Percentiles rank a stretch among this genome's conserved stretches.
phyloP scores from a whole-genome alignment of 176 grass and related monocot genomes.

The Eremochloa ophiuroides region DNA sequence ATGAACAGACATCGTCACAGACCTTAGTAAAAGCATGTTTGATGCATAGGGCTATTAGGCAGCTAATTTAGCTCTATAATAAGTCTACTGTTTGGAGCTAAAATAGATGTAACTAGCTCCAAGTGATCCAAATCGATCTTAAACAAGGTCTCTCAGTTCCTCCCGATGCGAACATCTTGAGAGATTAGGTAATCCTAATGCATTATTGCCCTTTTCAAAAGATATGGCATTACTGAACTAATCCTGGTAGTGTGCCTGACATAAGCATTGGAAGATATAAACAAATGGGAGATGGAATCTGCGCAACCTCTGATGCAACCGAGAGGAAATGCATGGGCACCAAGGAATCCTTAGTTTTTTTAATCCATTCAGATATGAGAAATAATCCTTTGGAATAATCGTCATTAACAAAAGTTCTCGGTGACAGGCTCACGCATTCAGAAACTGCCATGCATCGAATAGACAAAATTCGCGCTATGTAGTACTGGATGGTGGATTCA shows the following conservation, averaged over 20 bases:
- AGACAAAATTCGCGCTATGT: not conserved
- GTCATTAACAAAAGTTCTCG: not conserved
- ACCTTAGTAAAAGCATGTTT: too few relatives aligned
- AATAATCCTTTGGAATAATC: not conserved
- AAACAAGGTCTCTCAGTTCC: not conserved
- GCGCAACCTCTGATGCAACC: constrained; percentile 27
- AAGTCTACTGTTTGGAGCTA: too few relatives aligned
- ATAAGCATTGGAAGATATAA: constrained; percentile 16
- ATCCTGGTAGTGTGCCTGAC: constrained; percentile 10
- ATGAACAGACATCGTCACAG: too few relatives aligned
- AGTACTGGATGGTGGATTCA: not conserved
- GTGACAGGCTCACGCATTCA: not conserved
- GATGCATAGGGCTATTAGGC: too few relatives aligned
- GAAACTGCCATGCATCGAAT: not conserved
- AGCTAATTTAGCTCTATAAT: too few relatives aligned
- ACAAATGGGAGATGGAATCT: constrained; percentile 32
- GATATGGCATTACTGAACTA: not conserved
- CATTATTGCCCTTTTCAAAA: not conserved
- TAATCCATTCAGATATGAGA: not conserved
- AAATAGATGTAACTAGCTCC: too few relatives aligned
- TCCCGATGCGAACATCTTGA: not conserved
- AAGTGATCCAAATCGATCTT: too few relatives aligned
- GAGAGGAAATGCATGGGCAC: constrained; percentile 19
- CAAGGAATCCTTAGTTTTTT: constrained; percentile 21
- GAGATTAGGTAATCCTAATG: not conserved